phyloP scores from a whole-genome alignment of 2,329 filamentous ascomycete species.

The Fulvia fulva region DNA sequence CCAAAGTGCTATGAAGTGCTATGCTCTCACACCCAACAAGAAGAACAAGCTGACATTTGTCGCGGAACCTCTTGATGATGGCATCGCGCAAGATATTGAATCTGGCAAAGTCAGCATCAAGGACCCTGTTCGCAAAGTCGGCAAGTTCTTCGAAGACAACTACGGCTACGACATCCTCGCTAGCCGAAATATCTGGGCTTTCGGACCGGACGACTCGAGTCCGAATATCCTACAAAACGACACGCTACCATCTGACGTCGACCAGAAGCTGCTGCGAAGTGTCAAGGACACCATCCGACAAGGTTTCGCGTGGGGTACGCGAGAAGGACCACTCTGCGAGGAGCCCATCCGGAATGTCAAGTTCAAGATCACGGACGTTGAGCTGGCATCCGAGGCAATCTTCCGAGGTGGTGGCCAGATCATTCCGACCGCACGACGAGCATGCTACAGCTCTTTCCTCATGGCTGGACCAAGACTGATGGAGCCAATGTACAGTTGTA shows the following conservation, averaged over 20 bases:
- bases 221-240: conserved; percentile 97
- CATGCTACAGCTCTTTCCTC: conserved; percentile 92
- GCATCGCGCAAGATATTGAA: conserved; percentile 93
- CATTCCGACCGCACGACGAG: conserved; percentile 87
- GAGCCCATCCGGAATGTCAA: conserved; percentile 98
- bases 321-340: conserved; percentile 95
- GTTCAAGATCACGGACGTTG: conserved; percentile 90
- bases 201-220: conserved; percentile 90
- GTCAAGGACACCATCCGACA: conserved; percentile 92
- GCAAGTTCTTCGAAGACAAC: conserved; percentile 94
- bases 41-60: conserved; percentile 99
- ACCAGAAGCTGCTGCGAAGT: conserved; percentile 81
- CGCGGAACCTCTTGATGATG: conserved; percentile 89
- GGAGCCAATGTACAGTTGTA: conserved; percentile 91
- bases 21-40: conserved; percentile 96
- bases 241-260: conserved; percentile 87
- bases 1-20: conserved; percentile 96
- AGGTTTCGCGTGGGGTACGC: conserved; percentile 92
- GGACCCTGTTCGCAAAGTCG: conserved; percentile 86
- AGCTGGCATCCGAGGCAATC: conserved; percentile 83
- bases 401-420: conserved; percentile 95
- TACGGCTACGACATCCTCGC: conserved; percentile 97
- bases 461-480: conserved; percentile 95
- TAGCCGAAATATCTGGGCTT: conserved; percentile 94
- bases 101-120: conserved; percentile 84